Evolutionary conservation across 2,329 filamentous ascomycete genomes (phyloP).

Genomic region (Nemania bipapillata): DNA sequence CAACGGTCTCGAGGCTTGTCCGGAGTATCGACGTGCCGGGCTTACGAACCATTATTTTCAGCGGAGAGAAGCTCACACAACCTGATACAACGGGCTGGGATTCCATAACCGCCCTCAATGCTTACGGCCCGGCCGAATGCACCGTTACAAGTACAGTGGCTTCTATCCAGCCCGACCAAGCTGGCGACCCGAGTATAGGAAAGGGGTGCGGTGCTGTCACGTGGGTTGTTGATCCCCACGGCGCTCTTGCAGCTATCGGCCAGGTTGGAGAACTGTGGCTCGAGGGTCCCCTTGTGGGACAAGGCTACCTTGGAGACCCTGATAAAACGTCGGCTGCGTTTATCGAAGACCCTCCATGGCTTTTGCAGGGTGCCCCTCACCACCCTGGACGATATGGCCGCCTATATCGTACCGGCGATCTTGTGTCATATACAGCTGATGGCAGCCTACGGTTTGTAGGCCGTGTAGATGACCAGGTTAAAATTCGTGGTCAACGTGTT

Average conservation of each 20-base stretch:
- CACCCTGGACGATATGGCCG: slow-evolving; percentile 34
- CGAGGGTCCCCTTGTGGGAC: slow-evolving; percentile 25
- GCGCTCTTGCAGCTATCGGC: slow-evolving; percentile 17
- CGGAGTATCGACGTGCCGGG: background rate
- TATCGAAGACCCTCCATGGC: background rate
- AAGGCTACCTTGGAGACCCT: slow-evolving; percentile 16
- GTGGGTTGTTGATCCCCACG: slow-evolving; percentile 14
- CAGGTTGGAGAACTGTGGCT: slow-evolving; percentile 23
- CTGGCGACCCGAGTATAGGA: background rate
- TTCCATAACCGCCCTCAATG: background rate
- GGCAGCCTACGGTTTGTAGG: slow-evolving; percentile 41
- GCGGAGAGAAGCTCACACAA: slow-evolving; percentile 1
- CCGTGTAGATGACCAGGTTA: slow-evolving; percentile 25
- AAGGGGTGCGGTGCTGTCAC: background rate
- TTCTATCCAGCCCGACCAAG: background rate
- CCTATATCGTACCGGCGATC: slow-evolving; percentile 51
- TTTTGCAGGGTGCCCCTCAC: background rate
- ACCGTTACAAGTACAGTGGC: background rate
- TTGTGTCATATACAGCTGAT: slow-evolving; percentile 43
- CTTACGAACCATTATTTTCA: slow-evolving; percentile 4
- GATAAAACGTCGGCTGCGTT: slow-evolving; percentile 5
- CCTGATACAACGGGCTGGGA: background rate
- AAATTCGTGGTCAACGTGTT: slow-evolving; percentile 31
- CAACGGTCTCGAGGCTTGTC: background rate
- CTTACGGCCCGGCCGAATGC: slow-evolving; percentile 17